Conservation (phyloP, 2,329 filamentous ascomycete species). For the Fusarium lyarnte region DNA sequence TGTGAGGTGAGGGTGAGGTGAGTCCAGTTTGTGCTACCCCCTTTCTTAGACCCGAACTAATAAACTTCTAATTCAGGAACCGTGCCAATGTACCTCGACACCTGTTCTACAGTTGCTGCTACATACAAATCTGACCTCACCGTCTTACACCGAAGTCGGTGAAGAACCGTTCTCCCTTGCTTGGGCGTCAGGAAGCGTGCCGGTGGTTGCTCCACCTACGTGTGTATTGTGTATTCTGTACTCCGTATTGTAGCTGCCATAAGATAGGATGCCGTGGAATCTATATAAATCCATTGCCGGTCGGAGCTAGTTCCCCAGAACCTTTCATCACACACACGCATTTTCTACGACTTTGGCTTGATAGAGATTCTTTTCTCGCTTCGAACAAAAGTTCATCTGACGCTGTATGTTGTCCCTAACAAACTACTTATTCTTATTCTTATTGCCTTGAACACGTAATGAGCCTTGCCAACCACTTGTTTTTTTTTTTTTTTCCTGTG, state of each 20-base stretch:
- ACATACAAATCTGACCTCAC: conserved; percentile 22
- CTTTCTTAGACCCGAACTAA: conserved; percentile 11
- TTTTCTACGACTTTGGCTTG: neutral
- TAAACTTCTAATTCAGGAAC: conserved; percentile 14
- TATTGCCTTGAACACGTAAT: neutral
- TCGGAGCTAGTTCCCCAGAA: conserved; percentile 9
- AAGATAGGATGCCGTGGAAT: neutral
- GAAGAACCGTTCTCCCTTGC: conserved; percentile 22
- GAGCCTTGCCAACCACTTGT: neutral
- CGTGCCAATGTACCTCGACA: neutral
- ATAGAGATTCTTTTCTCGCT: neutral
- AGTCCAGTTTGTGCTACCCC: conserved; percentile 7
- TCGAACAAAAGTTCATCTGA: conserved; percentile 18
- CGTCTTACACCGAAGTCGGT: conserved; percentile 43
- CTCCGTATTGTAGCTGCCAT: neutral
- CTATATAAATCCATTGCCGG: conserved; percentile 37
- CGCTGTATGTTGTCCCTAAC: conserved; percentile 24
- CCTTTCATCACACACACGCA: conserved; percentile 31
- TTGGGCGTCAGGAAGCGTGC: conserved; percentile 32
- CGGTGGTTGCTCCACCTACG: conserved; percentile 28
- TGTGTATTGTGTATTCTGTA: neutral
- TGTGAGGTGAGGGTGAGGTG: conserved; percentile 6
- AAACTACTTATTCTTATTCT: neutral
- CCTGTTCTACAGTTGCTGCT: neutral
- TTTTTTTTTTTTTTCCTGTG: conserved; percentile 17